phyloP scores from a whole-genome alignment of 2,329 filamentous ascomycete species.

The Colletotrichum navitas region DNA sequence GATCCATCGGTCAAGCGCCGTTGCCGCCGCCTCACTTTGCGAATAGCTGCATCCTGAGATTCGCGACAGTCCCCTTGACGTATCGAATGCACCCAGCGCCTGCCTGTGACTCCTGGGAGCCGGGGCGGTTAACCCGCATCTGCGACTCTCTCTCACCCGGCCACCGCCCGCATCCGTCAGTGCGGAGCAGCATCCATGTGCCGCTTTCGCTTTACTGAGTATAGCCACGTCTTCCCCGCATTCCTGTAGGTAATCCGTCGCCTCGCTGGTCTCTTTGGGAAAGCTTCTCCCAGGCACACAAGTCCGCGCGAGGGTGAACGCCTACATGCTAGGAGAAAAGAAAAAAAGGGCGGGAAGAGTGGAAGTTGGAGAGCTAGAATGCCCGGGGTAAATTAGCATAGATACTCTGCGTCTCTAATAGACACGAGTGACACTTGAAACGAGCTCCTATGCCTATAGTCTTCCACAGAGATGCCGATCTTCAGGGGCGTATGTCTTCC shows the following conservation, averaged over 20 bases:
- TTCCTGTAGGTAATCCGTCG: not conserved
- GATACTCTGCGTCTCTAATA: too few species aligned
- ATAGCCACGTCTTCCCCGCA: not conserved
- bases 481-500: too few species aligned
- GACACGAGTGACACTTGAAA: too few species aligned
- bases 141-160: not conserved
- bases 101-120: not conserved
- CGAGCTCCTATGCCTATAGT: too few species aligned
- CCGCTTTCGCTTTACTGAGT: not conserved
- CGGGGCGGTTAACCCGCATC: constrained; percentile 7
- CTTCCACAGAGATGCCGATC: too few species aligned
- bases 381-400: too few species aligned
- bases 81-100: constrained; percentile 15
- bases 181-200: not conserved
- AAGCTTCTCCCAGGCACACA: too few species aligned
- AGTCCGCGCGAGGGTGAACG: too few species aligned
- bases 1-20: constrained; percentile 13
- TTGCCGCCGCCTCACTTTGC: constrained; percentile 26
- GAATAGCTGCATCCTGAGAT: constrained; percentile 35
- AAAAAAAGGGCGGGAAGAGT: too few species aligned
- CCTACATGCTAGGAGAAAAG: too few species aligned
- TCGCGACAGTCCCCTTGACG: constrained; percentile 19
- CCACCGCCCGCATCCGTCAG: not conserved
- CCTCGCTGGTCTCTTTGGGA: not conserved
- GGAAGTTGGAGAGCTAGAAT: too few species aligned